Conservation (phyloP, 169 alveolate species). For the Eimeria brunetti region DNA sequence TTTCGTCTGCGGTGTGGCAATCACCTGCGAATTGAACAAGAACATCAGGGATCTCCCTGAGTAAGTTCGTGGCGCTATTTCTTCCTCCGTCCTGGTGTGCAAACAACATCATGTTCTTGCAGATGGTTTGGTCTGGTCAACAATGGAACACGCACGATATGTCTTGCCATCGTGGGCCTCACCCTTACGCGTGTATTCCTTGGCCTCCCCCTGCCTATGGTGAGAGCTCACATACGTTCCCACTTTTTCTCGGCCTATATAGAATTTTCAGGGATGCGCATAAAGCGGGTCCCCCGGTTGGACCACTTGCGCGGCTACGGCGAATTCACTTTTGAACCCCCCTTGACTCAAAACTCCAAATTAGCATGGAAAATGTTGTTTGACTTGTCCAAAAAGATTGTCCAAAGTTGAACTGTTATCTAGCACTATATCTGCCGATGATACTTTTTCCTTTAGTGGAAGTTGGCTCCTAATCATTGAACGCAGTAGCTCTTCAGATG, state of each 20-base stretch:
- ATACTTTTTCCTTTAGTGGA: constrained; percentile 57
- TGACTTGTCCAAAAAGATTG: constrained; percentile 33
- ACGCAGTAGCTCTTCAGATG: constrained; percentile 29
- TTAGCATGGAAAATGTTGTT: constrained; percentile 68
- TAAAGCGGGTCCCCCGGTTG: constrained; percentile 8
- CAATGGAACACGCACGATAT: constrained; percentile 51
- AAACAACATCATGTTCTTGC: not conserved
- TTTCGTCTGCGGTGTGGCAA: constrained; percentile 74
- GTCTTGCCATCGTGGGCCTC: constrained; percentile 46
- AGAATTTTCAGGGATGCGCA: constrained; percentile 43
- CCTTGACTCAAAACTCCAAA: constrained; percentile 7
- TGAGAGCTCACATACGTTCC: not conserved
- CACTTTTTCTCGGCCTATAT: not conserved
- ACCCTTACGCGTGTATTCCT: constrained; percentile 64
- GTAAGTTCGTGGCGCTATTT: not conserved
- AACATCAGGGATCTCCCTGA: constrained; percentile 64
- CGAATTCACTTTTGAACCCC: constrained; percentile 19
- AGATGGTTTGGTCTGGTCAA: constrained; percentile 52
- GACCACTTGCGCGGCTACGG: constrained; percentile 28
- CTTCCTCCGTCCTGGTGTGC: not conserved
- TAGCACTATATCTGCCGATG: constrained; percentile 57
- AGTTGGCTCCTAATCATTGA: constrained; percentile 59
- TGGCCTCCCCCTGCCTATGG: constrained; percentile 70
- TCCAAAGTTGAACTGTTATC: constrained; percentile 63
- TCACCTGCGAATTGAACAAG: constrained; percentile 68